Percentiles rank a stretch among this genome's conserved stretches.
Conservation (phyloP, 805 yeast genomes). For the Saccharomycopsis fibuligera region DNA sequence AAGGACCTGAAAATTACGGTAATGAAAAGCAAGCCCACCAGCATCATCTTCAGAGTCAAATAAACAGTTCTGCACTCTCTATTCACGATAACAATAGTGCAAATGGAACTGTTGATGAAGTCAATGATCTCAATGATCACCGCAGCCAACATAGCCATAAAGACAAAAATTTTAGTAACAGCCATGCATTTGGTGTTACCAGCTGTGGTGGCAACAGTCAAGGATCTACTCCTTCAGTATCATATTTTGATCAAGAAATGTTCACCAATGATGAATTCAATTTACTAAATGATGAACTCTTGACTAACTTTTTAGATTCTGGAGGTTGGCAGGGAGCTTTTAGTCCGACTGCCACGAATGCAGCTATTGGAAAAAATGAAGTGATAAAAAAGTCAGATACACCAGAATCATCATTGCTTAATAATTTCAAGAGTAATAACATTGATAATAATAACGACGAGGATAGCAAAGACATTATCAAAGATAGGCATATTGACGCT, state of each 20-base stretch:
- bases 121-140: too few relatives aligned
- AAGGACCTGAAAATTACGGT: neutral
- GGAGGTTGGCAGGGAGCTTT: constrained; percentile 4
- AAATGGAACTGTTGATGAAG: too few relatives aligned
- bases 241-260: constrained; percentile 9
- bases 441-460: neutral
- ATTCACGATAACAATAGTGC: neutral
- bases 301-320: constrained; percentile 8
- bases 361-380: neutral
- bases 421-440: too few relatives aligned
- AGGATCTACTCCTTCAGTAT: neutral
- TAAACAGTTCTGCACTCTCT: too few relatives aligned
- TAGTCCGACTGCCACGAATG: neutral
- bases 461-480: neutral
- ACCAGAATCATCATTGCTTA: neutral
- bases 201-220: too few relatives aligned
- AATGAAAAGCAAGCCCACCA: neutral
- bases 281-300: constrained; percentile 11
- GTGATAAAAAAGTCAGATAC: neutral
- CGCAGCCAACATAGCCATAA: neutral
- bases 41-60: neutral
- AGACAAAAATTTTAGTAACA: neutral
- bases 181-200: too few relatives aligned
- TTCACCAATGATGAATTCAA: neutral
- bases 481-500: neutral